Evolutionary conservation across 2,329 filamentous ascomycete species (phyloP), one percentile per base, ranked within the genome.

Genomic region (Orbilia brochopaga): DNA sequence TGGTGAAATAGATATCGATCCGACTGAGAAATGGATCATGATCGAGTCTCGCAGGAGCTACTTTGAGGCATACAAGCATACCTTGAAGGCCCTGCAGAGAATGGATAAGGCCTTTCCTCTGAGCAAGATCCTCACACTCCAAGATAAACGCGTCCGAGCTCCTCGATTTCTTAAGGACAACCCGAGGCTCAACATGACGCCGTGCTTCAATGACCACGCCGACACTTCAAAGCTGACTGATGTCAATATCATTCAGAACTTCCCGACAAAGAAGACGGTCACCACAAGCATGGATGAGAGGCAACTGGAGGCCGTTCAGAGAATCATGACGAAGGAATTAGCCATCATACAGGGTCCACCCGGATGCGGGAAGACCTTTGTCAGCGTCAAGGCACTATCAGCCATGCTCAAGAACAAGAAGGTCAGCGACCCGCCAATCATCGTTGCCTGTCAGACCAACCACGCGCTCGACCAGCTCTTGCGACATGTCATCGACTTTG

Each of bases 391-490:
- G 24, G 88, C 89, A 0, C 78, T 97, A 8, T 86, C 85, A 52
- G 82, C 88, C 0, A 81, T 92, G 59, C 81, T 91, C 0, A 79
- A 82, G 0, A 90, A 89, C 59, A 83, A 85, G 76, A 77, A 78
- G 1, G 76, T 77, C 1, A 81, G 79, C 0, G 86, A 88, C 65
- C 84, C 87, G 7, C 90, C 90, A 0, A 87, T 97, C 30, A 83
- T 96, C 19, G 83, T 96, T 2, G 85, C 91, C 0, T 91, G 91
- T 6, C 91, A 96, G 76, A 97, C 92, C 0, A 97, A 97, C 69
- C 91, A 96, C 79, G 92, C 92, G 0, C 81, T 96, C 8, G 75
- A 97, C 75, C 92, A 96, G 77, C 82, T 97, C 0, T 81, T 96
- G 0, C 80, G 81, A 0, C 85, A 88, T 61, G 82, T 91, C 15